These are phyloP conservation scores for Musa beccarii DNA, from an alignment of 176 grass and related monocot genomes.

Conservation along the genomic window DNA sequence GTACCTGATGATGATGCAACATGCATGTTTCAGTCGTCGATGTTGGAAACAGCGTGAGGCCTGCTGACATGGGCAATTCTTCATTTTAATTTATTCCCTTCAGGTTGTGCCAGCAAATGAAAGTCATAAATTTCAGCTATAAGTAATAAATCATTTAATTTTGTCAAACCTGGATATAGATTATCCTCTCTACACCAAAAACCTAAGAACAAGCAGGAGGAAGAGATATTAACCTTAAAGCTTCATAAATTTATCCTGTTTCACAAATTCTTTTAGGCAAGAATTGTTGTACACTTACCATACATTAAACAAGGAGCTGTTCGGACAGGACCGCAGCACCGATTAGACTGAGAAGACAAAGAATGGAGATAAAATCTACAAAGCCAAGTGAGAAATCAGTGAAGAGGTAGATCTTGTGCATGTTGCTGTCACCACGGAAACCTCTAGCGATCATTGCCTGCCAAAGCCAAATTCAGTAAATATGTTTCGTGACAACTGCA, in stretches of 20 bases:
- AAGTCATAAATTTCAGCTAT: not conserved
- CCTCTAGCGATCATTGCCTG: conserved; percentile 95
- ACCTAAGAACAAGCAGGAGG: not conserved
- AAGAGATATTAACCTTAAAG: not conserved
- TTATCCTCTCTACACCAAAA: not conserved
- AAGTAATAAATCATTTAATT: not conserved
- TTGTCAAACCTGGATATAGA: not conserved
- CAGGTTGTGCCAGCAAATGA: not conserved
- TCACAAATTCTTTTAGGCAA: not conserved
- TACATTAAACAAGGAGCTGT: conserved; percentile 28
- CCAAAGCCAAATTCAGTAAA: conserved; percentile 10
- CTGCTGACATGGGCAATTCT: no score
- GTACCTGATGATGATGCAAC: no score
- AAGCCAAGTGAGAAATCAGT: conserved; percentile 65
- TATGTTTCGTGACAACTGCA: not conserved
- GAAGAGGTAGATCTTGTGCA: conserved; percentile 77
- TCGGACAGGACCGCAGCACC: conserved; percentile 56
- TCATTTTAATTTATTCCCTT: not conserved
- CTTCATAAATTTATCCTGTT: not conserved
- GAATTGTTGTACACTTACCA: not conserved
- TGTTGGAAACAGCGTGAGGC: no score
- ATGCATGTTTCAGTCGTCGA: no score
- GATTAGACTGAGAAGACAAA: conserved; percentile 60
- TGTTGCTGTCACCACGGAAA: conserved; percentile 63
- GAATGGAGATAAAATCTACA: conserved; percentile 59